Base-by-base conservation (phyloP, 208 protist species). In the Phytomonas francai region DNA sequence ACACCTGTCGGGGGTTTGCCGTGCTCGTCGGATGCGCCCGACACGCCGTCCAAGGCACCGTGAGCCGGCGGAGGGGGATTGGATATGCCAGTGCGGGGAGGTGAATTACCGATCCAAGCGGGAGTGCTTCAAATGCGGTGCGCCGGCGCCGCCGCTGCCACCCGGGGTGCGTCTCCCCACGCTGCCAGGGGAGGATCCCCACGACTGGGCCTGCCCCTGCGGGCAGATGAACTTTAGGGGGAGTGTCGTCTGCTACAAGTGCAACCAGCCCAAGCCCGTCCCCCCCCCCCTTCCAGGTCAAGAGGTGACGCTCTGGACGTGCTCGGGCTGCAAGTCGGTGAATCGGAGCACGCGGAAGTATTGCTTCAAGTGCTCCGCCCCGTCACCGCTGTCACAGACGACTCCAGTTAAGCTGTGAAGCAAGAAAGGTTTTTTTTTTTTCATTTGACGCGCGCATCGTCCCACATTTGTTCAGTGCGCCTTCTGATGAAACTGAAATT, bases 151-250 rank as follows among this genome's bases (percentile, higher is more conserved):
- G 12, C 90, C 90, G 14, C 83, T 96, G n/a, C 90, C 90, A 0
- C 90, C 87, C 19, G 90, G 90, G 25, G 84, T 87, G 29, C 85
- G 87, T 8, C 90, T 85, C 11, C 90, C 90, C 0, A 76, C 68
- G 8, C 77, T 96, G n/a, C 90, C 90, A 0, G 90, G 90, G 59
- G 90, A 96, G 72, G 90, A 96, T 71, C 87, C 90, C 14, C 74
- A 91, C 68, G 90, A 96, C 71, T 96, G 90, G 88, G 90, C 90
- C 22, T 96, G 90, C 71, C 85, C 90, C n/a, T 96, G 90, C 54
- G 90, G 90, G 14, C 81, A 92, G 60, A 96, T 96, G 87, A 96
- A 96, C 68, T 96, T 92, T 63, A 74, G 90, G n/a, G 87, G 79
- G 39, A 88, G 73, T 60, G 90, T 96, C 1, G 49, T 88, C 14